These are phyloP conservation scores for Stagonosporopsis chrysanthemi DNA, from an alignment of 2,329 filamentous ascomycete genomes.

Conservation along the genomic window DNA sequence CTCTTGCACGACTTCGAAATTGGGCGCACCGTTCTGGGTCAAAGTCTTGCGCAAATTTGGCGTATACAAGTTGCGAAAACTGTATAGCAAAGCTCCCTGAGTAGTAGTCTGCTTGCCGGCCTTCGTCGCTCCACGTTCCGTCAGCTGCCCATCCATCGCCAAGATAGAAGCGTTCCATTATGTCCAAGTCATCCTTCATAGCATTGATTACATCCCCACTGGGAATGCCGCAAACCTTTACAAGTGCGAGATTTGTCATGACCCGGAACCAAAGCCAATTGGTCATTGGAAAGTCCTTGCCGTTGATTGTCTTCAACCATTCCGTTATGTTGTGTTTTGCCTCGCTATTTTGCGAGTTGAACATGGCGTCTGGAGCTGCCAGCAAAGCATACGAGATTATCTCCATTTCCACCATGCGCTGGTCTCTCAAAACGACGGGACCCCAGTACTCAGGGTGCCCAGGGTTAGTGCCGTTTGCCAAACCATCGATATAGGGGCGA, in stretches of 20 bases:
- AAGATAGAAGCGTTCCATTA: conserved; percentile 57
- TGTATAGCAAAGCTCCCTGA: conserved; percentile 64
- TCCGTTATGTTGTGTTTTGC: conserved; percentile 48
- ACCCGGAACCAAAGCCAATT: conserved; percentile 65
- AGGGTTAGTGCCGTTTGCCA: conserved; percentile 48
- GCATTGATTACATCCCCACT: conserved; percentile 43
- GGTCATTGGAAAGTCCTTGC: conserved; percentile 56
- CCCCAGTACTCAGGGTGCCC: conserved; percentile 57
- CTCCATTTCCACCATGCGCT: conserved; percentile 64
- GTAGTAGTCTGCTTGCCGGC: conserved; percentile 60
- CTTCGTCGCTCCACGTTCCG: conserved; percentile 52
- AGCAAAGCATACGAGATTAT: conserved; percentile 60
- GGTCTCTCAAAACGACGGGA: conserved; percentile 55
- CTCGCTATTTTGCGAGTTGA: conserved; percentile 33
- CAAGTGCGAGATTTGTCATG: conserved; percentile 58
- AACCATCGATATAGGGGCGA: conserved; percentile 38
- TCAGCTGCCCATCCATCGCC: conserved; percentile 59
- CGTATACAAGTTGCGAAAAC: conserved; percentile 59
- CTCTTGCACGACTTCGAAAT: conserved; percentile 52
- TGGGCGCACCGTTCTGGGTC: conserved; percentile 50
- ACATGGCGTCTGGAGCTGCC: conserved; percentile 52
- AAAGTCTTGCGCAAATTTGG: conserved; percentile 53
- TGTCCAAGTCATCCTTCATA: conserved; percentile 54
- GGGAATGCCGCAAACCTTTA: conserved; percentile 52
- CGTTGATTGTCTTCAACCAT: conserved; percentile 56